Conservation (phyloP, 176 grass and related monocot species). For the Phyllostachys edulis region DNA sequence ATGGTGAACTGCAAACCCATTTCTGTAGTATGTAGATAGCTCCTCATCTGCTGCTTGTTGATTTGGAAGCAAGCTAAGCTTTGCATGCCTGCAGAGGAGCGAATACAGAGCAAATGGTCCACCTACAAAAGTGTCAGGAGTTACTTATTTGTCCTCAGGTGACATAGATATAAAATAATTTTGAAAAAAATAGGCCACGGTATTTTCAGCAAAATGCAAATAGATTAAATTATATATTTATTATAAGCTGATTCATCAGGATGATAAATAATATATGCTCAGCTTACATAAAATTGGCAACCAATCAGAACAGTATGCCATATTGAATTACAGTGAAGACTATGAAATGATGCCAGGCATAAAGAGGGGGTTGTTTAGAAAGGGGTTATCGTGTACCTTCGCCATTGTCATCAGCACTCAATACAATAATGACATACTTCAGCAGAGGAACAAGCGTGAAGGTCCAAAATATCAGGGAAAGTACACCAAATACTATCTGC, state of each 20-base stretch:
- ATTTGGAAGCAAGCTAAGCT: slow-evolving; percentile 88
- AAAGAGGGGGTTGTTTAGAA: neutral
- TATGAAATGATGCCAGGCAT: neutral
- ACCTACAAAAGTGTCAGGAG: slow-evolving; percentile 48
- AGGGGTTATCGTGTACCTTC: slow-evolving; percentile 53
- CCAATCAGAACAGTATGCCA: neutral
- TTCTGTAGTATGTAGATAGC: slow-evolving; percentile 78
- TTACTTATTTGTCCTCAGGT: slow-evolving; percentile 15
- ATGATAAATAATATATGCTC: slow-evolving; percentile 1
- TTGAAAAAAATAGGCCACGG: neutral
- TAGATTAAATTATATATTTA: neutral
- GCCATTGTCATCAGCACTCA: slow-evolving; percentile 81
- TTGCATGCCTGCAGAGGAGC: slow-evolving; percentile 93
- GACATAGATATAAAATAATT: neutral
- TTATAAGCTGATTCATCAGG: slow-evolving; percentile 16
- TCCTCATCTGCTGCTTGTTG: slow-evolving; percentile 98
- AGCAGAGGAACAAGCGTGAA: slow-evolving; percentile 90
- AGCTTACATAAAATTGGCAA: slow-evolving; percentile 1
- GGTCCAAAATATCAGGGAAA: slow-evolving; percentile 96
- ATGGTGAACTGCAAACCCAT: slow-evolving; percentile 36
- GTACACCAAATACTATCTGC: slow-evolving; percentile 69
- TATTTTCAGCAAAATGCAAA: neutral
- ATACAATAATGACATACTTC: slow-evolving; percentile 83
- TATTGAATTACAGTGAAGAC: neutral
- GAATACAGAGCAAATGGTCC: slow-evolving; percentile 97